Evolutionary conservation across 352 stramenopile species (phyloP).

Genomic region (Phytopythium oedochilum): DNA sequence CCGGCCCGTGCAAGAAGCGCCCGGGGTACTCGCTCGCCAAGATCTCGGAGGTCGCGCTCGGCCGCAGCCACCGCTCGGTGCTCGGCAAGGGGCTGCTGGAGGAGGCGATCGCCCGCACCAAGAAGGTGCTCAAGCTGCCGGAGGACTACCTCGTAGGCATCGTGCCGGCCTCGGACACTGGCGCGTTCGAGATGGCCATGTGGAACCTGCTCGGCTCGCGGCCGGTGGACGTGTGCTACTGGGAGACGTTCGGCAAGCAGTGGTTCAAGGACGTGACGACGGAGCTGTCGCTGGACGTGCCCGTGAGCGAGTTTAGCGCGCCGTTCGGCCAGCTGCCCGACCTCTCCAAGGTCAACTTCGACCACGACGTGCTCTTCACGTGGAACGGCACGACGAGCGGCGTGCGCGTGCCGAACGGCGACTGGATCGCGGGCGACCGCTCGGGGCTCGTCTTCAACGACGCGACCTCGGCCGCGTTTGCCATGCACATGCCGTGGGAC

Average conservation of each 20-base stretch:
- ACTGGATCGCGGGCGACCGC: conserved; percentile 96
- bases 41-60: conserved; percentile 88
- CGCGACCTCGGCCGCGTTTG: conserved; percentile 97
- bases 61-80: conserved; percentile 96
- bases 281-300: conserved; percentile 93
- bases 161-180: conserved; percentile 97
- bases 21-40: conserved; percentile 91
- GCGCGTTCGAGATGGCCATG: conserved; percentile 99
- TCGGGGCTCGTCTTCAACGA: conserved; percentile 97
- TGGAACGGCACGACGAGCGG: conserved; percentile 99
- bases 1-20: conserved; percentile 98
- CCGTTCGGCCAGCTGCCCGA: conserved; percentile 97
- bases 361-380: conserved; percentile 98
- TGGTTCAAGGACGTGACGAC: conserved; percentile 95
- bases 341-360: conserved; percentile 89
- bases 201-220: conserved; percentile 96
- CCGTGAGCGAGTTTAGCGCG: conserved; percentile 90
- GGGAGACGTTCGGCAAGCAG: conserved; percentile 96
- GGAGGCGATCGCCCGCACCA: conserved; percentile 94
- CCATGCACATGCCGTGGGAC: conserved; percentile 98
- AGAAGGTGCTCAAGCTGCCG: conserved; percentile 92
- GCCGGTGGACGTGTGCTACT: conserved; percentile 94
- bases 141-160: conserved; percentile 96
- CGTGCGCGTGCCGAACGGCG: conserved; percentile 93
- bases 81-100: conserved; percentile 96